Conservation (phyloP, 768 basidiomycete species). For the Tulasnella sp. region DNA sequence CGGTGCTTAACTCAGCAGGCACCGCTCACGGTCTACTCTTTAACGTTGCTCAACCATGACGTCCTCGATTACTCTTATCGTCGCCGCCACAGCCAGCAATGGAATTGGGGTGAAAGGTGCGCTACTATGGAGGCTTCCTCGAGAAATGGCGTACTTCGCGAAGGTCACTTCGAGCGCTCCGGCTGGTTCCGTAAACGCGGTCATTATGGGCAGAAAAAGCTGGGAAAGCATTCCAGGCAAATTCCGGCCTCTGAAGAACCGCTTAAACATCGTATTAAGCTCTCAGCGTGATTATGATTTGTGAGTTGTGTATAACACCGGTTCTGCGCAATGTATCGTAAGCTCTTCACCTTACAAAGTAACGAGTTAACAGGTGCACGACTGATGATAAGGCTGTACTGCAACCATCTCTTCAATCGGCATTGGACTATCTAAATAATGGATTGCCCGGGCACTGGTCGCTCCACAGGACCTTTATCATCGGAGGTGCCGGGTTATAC, state of each 20-base stretch:
- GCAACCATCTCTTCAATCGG: conserved; percentile 33
- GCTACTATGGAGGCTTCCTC: conserved; percentile 81
- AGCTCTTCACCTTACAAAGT: background rate
- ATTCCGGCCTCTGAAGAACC: conserved; percentile 63
- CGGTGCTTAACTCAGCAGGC: too few species aligned
- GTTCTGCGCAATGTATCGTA: background rate
- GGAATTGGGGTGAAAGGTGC: conserved; percentile 67
- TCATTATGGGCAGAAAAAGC: conserved; percentile 92
- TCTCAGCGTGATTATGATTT: conserved; percentile 44
- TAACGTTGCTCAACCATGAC: too few species aligned
- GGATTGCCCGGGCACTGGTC: conserved; percentile 17
- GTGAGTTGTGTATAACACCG: conserved; percentile 38
- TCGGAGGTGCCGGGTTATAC: conserved; percentile 87
- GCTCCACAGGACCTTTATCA: conserved; percentile 63
- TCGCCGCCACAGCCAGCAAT: conserved; percentile 75
- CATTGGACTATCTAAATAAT: conserved; percentile 26
- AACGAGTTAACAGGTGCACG: background rate
- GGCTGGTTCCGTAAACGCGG: conserved; percentile 46
- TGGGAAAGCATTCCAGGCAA: conserved; percentile 92
- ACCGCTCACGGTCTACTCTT: too few species aligned
- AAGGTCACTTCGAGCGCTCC: conserved; percentile 54
- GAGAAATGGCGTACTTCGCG: conserved; percentile 90
- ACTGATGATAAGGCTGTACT: conserved; percentile 21
- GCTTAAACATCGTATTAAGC: conserved; percentile 70
- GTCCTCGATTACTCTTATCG: conserved; percentile 91